phyloP scores from a whole-genome alignment of 257 asterid genomes.

The Solanum infundibuliforme region DNA sequence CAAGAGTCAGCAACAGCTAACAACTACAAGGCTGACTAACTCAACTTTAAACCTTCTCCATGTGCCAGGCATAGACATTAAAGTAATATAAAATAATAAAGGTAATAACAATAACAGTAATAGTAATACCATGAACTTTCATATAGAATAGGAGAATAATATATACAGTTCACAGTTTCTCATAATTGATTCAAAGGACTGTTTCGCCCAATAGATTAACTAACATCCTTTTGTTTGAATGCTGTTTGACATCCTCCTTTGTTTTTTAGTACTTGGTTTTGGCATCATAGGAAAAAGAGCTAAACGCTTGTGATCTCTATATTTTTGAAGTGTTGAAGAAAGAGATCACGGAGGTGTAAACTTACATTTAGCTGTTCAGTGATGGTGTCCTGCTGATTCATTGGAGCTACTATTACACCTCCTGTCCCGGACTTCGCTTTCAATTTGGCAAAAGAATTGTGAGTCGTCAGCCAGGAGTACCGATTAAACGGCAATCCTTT shows the following conservation, averaged over 20 bases:
- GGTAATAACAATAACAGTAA: neutral
- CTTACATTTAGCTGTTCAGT: conserved; percentile 68
- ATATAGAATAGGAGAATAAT: neutral
- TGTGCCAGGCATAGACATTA: neutral
- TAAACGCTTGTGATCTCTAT: neutral
- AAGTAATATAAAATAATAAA: neutral
- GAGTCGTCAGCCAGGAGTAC: conserved; percentile 86
- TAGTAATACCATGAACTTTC: neutral
- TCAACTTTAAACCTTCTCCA: neutral
- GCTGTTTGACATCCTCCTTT: neutral
- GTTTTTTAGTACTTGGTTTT: neutral
- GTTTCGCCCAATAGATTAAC: neutral
- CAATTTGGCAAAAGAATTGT: conserved; percentile 66
- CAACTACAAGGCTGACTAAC: neutral
- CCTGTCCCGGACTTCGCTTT: conserved; percentile 69
- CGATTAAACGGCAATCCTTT: conserved; percentile 77
- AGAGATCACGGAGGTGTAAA: neutral
- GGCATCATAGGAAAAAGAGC: neutral
- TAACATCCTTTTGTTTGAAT: neutral
- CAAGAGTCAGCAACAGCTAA: neutral
- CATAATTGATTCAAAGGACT: neutral
- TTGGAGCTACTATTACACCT: conserved; percentile 45
- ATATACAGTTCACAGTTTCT: neutral
- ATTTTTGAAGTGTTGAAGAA: neutral
- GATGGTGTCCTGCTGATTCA: conserved; percentile 85